Evolutionary conservation across 2,329 filamentous ascomycete species (phyloP).

Genomic region (Capronia coronata): DNA sequence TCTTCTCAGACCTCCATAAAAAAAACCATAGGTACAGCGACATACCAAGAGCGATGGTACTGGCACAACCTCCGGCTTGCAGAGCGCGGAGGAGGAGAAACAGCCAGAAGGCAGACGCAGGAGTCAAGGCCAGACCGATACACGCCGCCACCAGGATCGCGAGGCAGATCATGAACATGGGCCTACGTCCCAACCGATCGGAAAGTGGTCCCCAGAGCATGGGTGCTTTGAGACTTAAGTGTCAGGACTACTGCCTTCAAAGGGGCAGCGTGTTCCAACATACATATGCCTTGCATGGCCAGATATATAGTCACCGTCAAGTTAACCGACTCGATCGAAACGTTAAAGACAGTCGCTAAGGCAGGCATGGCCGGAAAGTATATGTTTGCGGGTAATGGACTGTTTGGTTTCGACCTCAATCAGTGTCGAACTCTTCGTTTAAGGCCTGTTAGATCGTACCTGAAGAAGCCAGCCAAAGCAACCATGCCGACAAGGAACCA

Average conservation of each 20-base stretch:
- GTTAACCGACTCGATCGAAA: constrained; percentile 36
- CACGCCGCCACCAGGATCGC: constrained; percentile 37
- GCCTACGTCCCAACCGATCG: constrained; percentile 38
- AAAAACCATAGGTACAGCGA: background rate
- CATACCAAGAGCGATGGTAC: constrained; percentile 38
- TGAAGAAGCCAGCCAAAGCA: constrained; percentile 3
- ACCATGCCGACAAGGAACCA: constrained; percentile 2
- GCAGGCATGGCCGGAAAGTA: constrained; percentile 42
- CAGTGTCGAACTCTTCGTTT: background rate
- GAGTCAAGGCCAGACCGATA: constrained; percentile 37
- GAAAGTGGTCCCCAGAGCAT: constrained; percentile 39
- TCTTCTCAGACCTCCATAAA: no score
- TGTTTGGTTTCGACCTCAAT: background rate
- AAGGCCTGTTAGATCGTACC: background rate
- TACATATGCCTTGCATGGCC: constrained; percentile 36
- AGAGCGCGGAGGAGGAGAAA: constrained; percentile 38
- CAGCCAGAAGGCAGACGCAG: constrained; percentile 32
- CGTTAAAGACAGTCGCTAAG: constrained; percentile 37
- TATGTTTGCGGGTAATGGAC: constrained; percentile 40
- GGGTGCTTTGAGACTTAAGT: constrained; percentile 29
- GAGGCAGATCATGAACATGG: constrained; percentile 36
- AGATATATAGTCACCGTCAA: constrained; percentile 43
- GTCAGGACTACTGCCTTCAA: background rate
- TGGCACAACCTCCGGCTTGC: constrained; percentile 40
- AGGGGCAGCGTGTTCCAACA: background rate